These are phyloP conservation scores for Alternaria arbusti DNA, from an alignment of 2,329 filamentous ascomycete genomes.

Conservation along the genomic window DNA sequence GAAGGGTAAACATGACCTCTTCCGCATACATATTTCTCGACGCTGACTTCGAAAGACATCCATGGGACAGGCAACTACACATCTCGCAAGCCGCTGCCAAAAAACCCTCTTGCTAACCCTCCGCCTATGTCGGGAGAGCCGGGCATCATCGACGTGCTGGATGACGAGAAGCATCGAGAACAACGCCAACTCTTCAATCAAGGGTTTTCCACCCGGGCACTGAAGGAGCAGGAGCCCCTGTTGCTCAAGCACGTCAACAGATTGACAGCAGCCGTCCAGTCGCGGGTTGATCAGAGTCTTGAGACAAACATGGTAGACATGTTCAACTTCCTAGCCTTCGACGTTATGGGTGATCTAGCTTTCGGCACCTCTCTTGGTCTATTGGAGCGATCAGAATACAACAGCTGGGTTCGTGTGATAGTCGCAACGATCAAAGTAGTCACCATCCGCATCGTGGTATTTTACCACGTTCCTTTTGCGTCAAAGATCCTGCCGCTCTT, in stretches of 20 bases:
- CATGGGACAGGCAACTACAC: neutral
- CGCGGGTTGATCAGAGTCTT: neutral
- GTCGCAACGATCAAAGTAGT: constrained; percentile 7
- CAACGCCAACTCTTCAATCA: constrained; percentile 11
- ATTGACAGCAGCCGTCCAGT: constrained; percentile 6
- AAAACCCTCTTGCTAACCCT: constrained; percentile 5
- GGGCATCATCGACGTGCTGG: constrained; percentile 3
- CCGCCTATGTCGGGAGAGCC: constrained; percentile 10
- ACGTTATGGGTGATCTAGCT: constrained; percentile 3
- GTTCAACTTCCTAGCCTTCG: constrained; percentile 7
- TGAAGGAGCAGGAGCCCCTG: constrained; percentile 7
- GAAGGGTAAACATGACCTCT: constrained; percentile 6
- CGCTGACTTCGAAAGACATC: neutral
- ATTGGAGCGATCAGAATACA: constrained; percentile 1
- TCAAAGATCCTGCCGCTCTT: constrained; percentile 5
- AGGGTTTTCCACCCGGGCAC: constrained; percentile 5
- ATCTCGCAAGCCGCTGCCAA: constrained; percentile 5
- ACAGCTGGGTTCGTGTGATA: constrained; percentile 2
- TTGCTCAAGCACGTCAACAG: constrained; percentile 6
- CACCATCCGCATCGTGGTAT: constrained; percentile 3
- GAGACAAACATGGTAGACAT: constrained; percentile 7
- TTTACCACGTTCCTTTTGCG: constrained; percentile 6
- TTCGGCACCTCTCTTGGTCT: constrained; percentile 6
- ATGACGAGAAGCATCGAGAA: constrained; percentile 9
- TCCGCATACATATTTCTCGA: neutral